Evolutionary conservation across 371 early-diverging fungal genomes (phyloP).

Genomic region (Apophysomyces elegans): DNA sequence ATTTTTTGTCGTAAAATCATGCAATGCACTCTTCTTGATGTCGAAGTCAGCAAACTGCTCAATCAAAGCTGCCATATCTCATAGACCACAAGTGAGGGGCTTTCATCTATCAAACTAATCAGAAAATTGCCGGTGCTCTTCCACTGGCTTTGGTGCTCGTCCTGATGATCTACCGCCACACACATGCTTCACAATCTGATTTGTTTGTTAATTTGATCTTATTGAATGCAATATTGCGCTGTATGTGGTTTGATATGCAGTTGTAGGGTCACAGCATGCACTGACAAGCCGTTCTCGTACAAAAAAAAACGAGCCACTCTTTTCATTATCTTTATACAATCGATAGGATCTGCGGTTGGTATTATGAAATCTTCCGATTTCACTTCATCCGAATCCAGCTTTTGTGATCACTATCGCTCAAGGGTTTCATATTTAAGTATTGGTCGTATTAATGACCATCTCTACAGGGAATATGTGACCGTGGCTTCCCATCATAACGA

Average conservation of each 20-base stretch:
- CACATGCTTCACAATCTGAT: conserved; percentile 23
- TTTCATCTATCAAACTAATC: conserved; percentile 21
- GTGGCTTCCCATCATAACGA: too few species aligned
- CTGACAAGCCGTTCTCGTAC: conserved; percentile 17
- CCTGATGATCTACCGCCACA: conserved; percentile 21
- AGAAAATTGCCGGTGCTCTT: conserved; percentile 21
- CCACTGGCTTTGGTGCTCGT: conserved; percentile 19
- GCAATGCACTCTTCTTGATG: too few species aligned
- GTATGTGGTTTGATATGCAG: conserved; percentile 18
- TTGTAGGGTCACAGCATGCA: conserved; percentile 14
- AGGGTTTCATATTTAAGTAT: conserved; percentile 16
- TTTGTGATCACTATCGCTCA: conserved; percentile 10
- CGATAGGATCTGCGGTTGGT: conserved; percentile 14
- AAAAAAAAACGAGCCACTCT: conserved; percentile 7
- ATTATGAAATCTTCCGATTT: conserved; percentile 1
- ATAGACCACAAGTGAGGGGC: conserved; percentile 23
- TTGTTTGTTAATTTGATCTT: conserved; percentile 26
- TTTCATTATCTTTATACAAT: conserved; percentile 14
- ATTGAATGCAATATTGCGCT: conserved; percentile 17
- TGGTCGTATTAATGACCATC: conserved; percentile 17
- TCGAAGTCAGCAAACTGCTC: conserved; percentile 26
- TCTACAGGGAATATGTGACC: too few species aligned
- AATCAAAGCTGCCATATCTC: conserved; percentile 26
- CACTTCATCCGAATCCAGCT: conserved; percentile 4
- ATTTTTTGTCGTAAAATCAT: too few species aligned